Evolutionary conservation across 169 alveolate species (phyloP).

Genomic region (Cryptosporidium bovis): DNA sequence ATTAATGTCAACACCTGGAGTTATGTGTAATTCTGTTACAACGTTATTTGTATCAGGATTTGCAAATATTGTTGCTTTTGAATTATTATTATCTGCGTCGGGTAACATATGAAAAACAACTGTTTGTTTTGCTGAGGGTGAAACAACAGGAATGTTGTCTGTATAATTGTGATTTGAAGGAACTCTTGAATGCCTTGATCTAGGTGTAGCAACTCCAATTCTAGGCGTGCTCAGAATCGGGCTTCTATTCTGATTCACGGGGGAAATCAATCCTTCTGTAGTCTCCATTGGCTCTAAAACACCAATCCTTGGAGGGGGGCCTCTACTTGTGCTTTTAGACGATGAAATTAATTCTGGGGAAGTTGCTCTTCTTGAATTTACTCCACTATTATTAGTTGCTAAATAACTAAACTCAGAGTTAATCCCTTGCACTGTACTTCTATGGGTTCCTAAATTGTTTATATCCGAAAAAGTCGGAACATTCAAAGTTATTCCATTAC

Average conservation of each 20-base stretch:
- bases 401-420: conserved; percentile 16
- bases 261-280: conserved; percentile 55
- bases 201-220: conserved; percentile 34
- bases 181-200: neutral
- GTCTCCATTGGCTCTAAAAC: conserved; percentile 65
- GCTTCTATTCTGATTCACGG: conserved; percentile 27
- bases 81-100: conserved; percentile 23
- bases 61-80: conserved; percentile 70
- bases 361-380: conserved; percentile 52
- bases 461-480: neutral
- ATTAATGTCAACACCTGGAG: conserved; percentile 72
- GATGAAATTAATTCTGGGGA: conserved; percentile 50
- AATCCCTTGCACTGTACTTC: conserved; percentile 35
- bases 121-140: conserved; percentile 68
- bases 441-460: neutral
- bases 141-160: conserved; percentile 34
- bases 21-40: conserved; percentile 65
- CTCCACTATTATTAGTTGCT: neutral
- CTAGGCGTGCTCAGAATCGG: conserved; percentile 44
- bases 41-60: conserved; percentile 66
- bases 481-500: neutral
- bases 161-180: neutral
- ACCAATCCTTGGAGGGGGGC: conserved; percentile 62
- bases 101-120: conserved; percentile 73
- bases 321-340: conserved; percentile 56